Evolutionary conservation across 345 rosid genomes (phyloP).

Genomic region (Mallotus nudiflorus): DNA sequence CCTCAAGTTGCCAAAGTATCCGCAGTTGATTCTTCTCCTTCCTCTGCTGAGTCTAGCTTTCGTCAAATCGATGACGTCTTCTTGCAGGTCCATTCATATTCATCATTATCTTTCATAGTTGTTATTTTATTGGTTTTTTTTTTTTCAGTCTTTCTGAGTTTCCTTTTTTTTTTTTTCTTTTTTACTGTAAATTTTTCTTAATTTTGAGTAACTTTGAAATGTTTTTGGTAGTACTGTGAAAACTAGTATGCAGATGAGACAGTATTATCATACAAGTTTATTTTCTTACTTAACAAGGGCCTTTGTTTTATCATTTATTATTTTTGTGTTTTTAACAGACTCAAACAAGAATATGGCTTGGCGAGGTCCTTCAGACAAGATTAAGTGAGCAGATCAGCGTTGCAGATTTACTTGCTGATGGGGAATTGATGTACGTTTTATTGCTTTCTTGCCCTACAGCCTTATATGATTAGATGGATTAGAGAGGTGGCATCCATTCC

Average conservation of each 20-base stretch:
- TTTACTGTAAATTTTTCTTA: not conserved
- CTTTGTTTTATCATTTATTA: not conserved
- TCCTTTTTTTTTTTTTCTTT: not conserved
- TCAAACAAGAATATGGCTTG: conserved; percentile 38
- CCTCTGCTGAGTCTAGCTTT: conserved; percentile 26
- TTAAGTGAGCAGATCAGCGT: conserved; percentile 18
- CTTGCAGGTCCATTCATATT: conserved; percentile 28
- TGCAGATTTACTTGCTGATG: conserved; percentile 36
- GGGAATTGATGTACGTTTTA: conserved; percentile 29
- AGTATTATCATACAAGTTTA: not conserved
- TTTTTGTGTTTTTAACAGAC: conserved; percentile 14
- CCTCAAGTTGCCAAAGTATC: no score
- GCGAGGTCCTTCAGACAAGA: conserved; percentile 32
- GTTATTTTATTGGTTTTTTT: not conserved
- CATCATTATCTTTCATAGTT: not conserved
- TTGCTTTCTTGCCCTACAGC: not conserved
- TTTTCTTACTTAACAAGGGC: not conserved
- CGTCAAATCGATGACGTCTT: conserved; percentile 39
- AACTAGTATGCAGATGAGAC: not conserved
- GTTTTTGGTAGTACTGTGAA: not conserved
- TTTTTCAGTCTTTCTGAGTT: not conserved
- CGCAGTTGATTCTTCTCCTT: conserved; percentile 17
- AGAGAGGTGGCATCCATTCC: not conserved
- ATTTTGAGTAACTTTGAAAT: not conserved
- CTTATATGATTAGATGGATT: not conserved